Evolutionary conservation across 2,329 filamentous ascomycete species (phyloP), one percentile per base, ranked within the genome.

Genomic region (Rhinocladiella similis): DNA sequence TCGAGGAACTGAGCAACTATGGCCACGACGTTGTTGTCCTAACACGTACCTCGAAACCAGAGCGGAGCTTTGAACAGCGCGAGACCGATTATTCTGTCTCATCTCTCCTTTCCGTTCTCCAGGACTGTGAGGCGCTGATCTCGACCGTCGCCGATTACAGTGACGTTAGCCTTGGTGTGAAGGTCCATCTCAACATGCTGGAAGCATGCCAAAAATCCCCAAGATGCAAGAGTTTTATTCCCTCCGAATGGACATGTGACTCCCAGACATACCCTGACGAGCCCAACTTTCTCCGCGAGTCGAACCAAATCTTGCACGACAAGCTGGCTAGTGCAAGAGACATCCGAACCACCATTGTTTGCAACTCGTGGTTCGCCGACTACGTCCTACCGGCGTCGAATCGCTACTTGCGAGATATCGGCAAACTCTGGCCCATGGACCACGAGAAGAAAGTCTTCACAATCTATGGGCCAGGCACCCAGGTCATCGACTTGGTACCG

Each of bases 281-380:
- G 36, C 54, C 54, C 20, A 47, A 48, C 39, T 47, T 54, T 9
- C 12, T 47, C 6, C 6, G 16, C 27, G 50, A 57, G 25, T 5
- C 29, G 20, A 33, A 47, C 35, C 16, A 54, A 20, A 18, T 19
- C 16, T n/a, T 57, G n/a, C 29, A 47, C 43, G 16, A 19, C 14
- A 50, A 43, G 20, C 41, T 57, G 14, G 22, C 38, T 5, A n/a
- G 20, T 12, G 36, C 29, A 14, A 14, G 27, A 4, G 47, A 35
- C 19, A 19, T 54, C 19, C 33, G 43, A 13, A 47, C 38, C 19
- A 57, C 54, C 4, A 27, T 57, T 10, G 16, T 57, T n/a, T 57
- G 38, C 13, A 54, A 47, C 43, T 54, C 50, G n/a, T 54, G 50
- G 50, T 57, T 57, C 43, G 19, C 47, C n/a, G 55, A 58, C 27